A percentile compares a stretch with the other conserved stretches of the same genome.
Evolutionary conservation across 306 rosid genomes (phyloP).

Genomic region (Cicer pinnatifidum): DNA sequence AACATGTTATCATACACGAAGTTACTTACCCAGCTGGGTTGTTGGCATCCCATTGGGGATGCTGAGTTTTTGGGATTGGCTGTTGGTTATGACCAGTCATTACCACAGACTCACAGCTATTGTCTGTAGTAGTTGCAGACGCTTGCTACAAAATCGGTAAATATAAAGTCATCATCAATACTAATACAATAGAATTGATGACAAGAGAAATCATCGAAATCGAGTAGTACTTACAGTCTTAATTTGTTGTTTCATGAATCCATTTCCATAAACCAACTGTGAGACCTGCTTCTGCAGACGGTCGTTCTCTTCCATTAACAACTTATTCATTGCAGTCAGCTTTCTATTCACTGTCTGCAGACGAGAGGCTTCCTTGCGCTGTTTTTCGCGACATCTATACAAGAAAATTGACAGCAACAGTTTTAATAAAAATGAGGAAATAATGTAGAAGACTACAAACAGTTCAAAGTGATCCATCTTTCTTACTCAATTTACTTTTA

Average conservation of each 20-base stretch:
- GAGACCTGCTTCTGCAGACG: conserved; percentile 98
- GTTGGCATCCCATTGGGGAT: conserved; percentile 85
- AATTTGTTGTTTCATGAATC: conserved; percentile 79
- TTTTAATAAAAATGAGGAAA: background rate
- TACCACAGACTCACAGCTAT: conserved; percentile 99
- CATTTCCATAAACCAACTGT: conserved; percentile 88
- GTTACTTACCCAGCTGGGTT: conserved; percentile 95
- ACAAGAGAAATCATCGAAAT: background rate
- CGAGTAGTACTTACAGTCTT: conserved; percentile 60
- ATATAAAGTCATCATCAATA: conserved; percentile 11
- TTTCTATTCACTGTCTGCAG: conserved; percentile 89
- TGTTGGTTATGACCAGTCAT: conserved; percentile 98
- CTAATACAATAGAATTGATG: background rate
- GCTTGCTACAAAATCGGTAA: conserved; percentile 48
- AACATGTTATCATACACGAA: background rate
- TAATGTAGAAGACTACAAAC: no score
- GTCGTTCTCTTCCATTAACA: conserved; percentile 97
- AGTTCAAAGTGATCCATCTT: background rate
- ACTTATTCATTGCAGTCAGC: conserved; percentile 86
- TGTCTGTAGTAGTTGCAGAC: conserved; percentile 88
- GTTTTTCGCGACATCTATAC: conserved; percentile 92
- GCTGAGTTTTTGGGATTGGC: conserved; percentile 94
- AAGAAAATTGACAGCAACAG: background rate
- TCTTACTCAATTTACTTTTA: background rate
- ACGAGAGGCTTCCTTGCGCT: conserved; percentile 91